Conservation (phyloP, 768 basidiomycete species). For the Boletus vermiculosoides region DNA sequence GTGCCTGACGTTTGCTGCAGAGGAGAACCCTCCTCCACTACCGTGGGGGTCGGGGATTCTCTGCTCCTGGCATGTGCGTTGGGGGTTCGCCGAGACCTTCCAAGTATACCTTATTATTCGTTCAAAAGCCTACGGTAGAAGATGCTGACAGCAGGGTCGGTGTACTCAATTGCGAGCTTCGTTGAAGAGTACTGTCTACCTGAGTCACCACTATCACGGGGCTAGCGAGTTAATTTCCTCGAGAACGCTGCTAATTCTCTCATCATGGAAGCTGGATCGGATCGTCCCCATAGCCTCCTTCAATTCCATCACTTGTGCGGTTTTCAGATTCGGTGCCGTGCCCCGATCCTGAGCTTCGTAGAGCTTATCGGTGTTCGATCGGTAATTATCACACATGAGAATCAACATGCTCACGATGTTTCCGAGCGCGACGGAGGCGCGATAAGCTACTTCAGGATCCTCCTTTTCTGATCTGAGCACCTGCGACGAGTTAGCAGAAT, state of each 20-base stretch:
- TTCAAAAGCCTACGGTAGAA: neutral
- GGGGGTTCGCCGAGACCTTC: neutral
- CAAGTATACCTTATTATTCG: neutral
- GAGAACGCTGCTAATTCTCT: slow-evolving; percentile 51
- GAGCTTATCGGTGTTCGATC: slow-evolving; percentile 38
- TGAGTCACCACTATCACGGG: slow-evolving; percentile 3
- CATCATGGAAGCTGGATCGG: slow-evolving; percentile 53
- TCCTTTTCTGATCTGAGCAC: slow-evolving; percentile 40
- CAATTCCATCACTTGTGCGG: slow-evolving; percentile 42
- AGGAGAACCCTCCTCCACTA: too few species aligned
- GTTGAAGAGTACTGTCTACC: neutral
- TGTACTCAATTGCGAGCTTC: neutral
- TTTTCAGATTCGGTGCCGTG: slow-evolving; percentile 32
- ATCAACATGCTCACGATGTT: slow-evolving; percentile 52
- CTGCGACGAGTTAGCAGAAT: slow-evolving; percentile 16
- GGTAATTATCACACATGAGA: neutral
- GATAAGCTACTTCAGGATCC: slow-evolving; percentile 71
- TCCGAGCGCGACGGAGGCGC: slow-evolving; percentile 69
- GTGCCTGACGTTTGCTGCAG: too few species aligned
- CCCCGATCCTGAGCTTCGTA: slow-evolving; percentile 44
- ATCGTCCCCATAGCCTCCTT: slow-evolving; percentile 40
- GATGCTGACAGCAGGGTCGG: neutral
- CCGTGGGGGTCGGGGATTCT: too few species aligned
- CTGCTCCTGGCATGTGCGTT: too few species aligned
- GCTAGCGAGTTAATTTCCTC: slow-evolving; percentile 48